These are phyloP conservation scores for Taphrina populina DNA, from an alignment of 1,139 yeast genomes.

Conservation along the genomic window DNA sequence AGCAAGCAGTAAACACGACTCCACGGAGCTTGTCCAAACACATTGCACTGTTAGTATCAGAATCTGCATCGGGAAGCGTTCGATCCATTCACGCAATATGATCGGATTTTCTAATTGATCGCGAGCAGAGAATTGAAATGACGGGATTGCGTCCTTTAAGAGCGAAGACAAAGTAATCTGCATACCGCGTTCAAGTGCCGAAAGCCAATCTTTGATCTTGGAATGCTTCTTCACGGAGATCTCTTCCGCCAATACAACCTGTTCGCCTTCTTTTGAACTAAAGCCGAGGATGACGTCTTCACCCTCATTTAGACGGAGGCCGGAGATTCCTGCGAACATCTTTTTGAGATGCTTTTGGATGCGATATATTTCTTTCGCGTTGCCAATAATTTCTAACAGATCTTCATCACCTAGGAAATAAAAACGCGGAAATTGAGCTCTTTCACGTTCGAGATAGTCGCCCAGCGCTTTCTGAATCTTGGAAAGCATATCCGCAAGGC, in stretches of 20 bases:
- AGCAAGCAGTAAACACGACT: constrained; percentile 42
- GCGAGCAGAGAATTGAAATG: constrained; percentile 34
- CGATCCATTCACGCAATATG: constrained; percentile 34
- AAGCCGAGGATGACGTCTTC: constrained; percentile 52
- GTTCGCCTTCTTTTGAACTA: constrained; percentile 65
- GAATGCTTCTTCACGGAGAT: constrained; percentile 52
- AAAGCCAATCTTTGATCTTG: constrained; percentile 64
- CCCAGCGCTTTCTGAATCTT: constrained; percentile 66
- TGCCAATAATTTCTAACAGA: constrained; percentile 76
- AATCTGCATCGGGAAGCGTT: constrained; percentile 58
- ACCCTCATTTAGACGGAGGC: constrained; percentile 50
- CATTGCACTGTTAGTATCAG: constrained; percentile 60
- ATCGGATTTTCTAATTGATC: constrained; percentile 29
- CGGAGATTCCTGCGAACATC: constrained; percentile 67
- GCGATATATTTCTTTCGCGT: constrained; percentile 52
- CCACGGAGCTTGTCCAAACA: constrained; percentile 54
- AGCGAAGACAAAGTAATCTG: constrained; percentile 52
- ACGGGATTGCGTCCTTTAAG: constrained; percentile 44
- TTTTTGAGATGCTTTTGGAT: constrained; percentile 65
- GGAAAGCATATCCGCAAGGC: constrained; percentile 56
- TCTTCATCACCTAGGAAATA: constrained; percentile 92
- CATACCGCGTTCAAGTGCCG: constrained; percentile 57
- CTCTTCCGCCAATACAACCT: constrained; percentile 50
- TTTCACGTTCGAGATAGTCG: constrained; percentile 76
- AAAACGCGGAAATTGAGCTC: constrained; percentile 76